Percentiles rank a stretch among this genome's conserved stretches.
Evolutionary conservation across 805 yeast species (phyloP).

Genomic region (Candida namnaoensis): DNA sequence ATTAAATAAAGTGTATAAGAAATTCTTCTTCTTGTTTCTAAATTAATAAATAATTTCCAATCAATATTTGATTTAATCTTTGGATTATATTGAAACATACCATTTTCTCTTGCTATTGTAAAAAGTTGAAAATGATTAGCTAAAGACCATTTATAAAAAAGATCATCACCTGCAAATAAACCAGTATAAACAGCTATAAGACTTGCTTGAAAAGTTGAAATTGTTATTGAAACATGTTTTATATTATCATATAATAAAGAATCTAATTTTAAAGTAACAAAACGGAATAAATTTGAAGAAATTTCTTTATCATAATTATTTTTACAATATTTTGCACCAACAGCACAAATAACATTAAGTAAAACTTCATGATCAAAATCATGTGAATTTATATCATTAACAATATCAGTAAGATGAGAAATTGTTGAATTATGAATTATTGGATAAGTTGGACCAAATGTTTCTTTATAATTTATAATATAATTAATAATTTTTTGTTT

Average conservation of each 20-base stretch:
- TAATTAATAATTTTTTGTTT: too few relatives aligned
- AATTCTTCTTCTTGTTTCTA: constrained; percentile 1
- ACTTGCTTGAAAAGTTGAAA: not conserved
- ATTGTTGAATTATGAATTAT: not conserved
- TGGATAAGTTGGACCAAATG: not conserved
- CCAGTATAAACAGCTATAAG: not conserved
- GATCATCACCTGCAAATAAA: not conserved
- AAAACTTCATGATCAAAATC: too few relatives aligned
- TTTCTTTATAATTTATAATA: not conserved
- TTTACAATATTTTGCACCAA: not conserved
- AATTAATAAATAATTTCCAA: not conserved
- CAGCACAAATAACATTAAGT: not conserved
- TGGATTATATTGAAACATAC: not conserved
- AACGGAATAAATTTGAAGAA: not conserved
- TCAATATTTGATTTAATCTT: not conserved
- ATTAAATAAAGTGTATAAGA: not conserved
- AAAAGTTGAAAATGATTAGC: not conserved
- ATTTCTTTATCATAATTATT: not conserved
- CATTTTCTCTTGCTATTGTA: not conserved
- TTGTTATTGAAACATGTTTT: not conserved
- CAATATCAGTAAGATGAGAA: too few relatives aligned
- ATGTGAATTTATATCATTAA: not conserved
- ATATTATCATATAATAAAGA: too few relatives aligned
- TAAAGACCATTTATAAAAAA: not conserved
- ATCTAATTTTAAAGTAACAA: not conserved